A percentile compares a stretch with the other conserved stretches of the same genome.
Conservation (phyloP, 1,139 yeast genomes). For the Arxiozyma telluris region DNA sequence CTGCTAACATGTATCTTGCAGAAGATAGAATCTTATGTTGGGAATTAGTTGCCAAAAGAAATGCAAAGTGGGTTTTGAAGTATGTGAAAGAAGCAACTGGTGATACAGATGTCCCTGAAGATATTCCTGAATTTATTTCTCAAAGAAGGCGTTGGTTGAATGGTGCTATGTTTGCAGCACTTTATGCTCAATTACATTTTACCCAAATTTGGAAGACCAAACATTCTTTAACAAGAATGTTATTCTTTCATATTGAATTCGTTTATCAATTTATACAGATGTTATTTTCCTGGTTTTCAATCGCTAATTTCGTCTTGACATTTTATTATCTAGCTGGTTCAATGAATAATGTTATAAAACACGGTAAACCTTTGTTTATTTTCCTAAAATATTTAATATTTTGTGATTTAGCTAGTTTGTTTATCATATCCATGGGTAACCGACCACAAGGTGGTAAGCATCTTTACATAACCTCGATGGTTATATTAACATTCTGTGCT, state of each 20-base stretch:
- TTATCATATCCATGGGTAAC: conserved; percentile 89
- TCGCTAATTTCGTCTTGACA: conserved; percentile 82
- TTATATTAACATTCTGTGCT: conserved; percentile 68
- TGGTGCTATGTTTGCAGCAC: conserved; percentile 95
- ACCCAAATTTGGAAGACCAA: conserved; percentile 78
- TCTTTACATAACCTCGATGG: conserved; percentile 62
- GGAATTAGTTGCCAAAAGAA: conserved; percentile 86
- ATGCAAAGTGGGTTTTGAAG: conserved; percentile 85
- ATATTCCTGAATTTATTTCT: conserved; percentile 79
- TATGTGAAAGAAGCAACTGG: conserved; percentile 92
- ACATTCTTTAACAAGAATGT: conserved; percentile 67
- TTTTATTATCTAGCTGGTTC: conserved; percentile 92
- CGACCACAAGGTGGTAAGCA: conserved; percentile 86
- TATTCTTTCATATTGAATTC: conserved; percentile 76
- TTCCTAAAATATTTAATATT: conserved; percentile 76
- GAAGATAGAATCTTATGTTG: conserved; percentile 96
- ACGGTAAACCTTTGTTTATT: conserved; percentile 73
- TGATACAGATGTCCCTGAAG: conserved; percentile 95
- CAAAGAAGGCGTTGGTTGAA: conserved; percentile 98
- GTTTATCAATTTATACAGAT: conserved; percentile 68
- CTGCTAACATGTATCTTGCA: conserved; percentile 95
- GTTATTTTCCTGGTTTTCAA: conserved; percentile 79
- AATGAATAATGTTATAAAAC: conserved; percentile 47
- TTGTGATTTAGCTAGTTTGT: conserved; percentile 72
- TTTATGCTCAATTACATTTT: conserved; percentile 75